phyloP scores from a whole-genome alignment of 768 basidiomycete genomes.

The Lactifluus subvellereus region DNA sequence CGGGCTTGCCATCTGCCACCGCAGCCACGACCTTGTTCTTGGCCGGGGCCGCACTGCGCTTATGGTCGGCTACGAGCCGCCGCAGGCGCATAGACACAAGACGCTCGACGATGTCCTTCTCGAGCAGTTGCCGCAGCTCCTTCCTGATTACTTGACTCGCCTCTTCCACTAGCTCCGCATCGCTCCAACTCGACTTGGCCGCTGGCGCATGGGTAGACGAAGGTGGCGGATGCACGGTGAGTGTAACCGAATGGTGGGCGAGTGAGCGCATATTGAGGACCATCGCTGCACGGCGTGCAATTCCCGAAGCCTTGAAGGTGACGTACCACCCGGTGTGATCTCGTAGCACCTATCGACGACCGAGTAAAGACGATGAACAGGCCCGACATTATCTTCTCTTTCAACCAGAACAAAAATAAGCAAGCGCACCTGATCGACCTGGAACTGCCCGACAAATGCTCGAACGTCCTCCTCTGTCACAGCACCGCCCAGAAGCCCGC shows the following conservation, averaged over 20 bases:
- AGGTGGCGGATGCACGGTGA: conserved; percentile 45
- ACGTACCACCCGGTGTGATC: conserved; percentile 75
- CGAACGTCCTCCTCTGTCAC: conserved; percentile 64
- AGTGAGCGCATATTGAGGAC: conserved; percentile 56
- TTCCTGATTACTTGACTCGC: conserved; percentile 51
- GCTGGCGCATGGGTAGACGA: conserved; percentile 34
- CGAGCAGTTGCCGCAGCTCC: conserved; percentile 50
- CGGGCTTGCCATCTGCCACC: conserved; percentile 18
- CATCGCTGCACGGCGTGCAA: conserved; percentile 62
- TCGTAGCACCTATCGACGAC: conserved; percentile 50
- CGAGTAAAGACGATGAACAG: conserved; percentile 14
- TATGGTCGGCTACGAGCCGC: conserved; percentile 49
- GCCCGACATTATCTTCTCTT: neutral
- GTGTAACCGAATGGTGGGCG: conserved; percentile 51
- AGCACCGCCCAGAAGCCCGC: conserved; percentile 39
- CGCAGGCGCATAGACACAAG: conserved; percentile 51
- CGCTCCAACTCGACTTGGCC: conserved; percentile 43
- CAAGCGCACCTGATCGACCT: conserved; percentile 60
- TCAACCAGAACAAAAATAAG: conserved; percentile 1
- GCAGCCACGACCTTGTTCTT: conserved; percentile 25
- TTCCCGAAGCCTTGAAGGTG: conserved; percentile 59
- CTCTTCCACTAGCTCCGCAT: conserved; percentile 46
- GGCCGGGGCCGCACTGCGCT: conserved; percentile 34
- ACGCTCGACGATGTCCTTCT: conserved; percentile 61
- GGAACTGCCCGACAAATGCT: conserved; percentile 63